Evolutionary conservation across 768 basidiomycete genomes (phyloP), one percentile per base, ranked within the genome.

Genomic region (Lactifluus subvellereus): DNA sequence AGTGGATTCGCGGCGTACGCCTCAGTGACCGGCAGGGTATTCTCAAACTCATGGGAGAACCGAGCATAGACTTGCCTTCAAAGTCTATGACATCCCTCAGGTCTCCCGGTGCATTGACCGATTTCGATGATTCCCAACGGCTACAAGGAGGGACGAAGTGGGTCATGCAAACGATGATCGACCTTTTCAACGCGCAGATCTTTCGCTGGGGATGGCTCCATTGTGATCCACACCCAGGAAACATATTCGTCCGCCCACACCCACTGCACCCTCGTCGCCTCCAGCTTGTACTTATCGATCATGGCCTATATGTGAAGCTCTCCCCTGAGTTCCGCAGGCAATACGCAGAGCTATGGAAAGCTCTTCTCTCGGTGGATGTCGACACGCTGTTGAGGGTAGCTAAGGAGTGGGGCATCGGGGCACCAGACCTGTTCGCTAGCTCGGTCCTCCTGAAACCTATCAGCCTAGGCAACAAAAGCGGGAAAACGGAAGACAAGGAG

Each of bases 191-290:
- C 35, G 91, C 89, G 2, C 92, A 85, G 77, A 94, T 94, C 74
- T 98, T 97, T 72, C 82, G 82, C 62, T 97, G 89, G 89, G 93
- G 93, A 11, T 94, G 86, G 80, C 87, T 94, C 3, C 87, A 91
- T 72, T 92, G 92, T 70, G 82, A 84, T 67, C 82, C 83, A 8
- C 83, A 89, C 66, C 86, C 87, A 2, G 88, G 89, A 10, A 92
- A 96, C 73, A 81, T 95, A 62, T 83, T 84, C 73, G 83, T 87
- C 68, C 89, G 81, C 8, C 83, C 82, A 1, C 74, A 84, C 30
- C 84, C 85, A 1, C 20, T 70, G 70, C 68, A 76, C 20, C 80
- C 79, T 0, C 68, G 67, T 8, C 68, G 72, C 6, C 79, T 84
- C 2, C 86, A 89, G 68, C 78, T 93, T 65, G 88, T 97, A 37